A percentile compares a stretch with the other conserved stretches of the same genome.
Evolutionary conservation across 2,329 filamentous ascomycete genomes (phyloP).

Genomic region (Cordyceps cateniannulata): DNA sequence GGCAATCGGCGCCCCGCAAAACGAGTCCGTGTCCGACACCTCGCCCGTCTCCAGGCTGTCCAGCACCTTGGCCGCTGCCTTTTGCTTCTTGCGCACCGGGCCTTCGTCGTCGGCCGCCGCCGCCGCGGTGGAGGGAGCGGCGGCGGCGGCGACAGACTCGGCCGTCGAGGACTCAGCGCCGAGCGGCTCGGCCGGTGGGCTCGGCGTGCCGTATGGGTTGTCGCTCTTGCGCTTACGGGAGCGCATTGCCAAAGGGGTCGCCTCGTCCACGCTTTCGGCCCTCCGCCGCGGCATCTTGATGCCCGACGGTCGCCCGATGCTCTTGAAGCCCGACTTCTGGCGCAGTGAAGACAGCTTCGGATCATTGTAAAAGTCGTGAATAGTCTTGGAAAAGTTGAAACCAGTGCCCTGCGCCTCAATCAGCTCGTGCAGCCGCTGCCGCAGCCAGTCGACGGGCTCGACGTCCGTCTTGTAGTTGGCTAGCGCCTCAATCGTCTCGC

Average conservation of each 20-base stretch:
- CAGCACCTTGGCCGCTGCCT: neutral
- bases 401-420: constrained; percentile 33
- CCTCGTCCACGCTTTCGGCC: constrained; percentile 7
- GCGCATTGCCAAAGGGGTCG: constrained; percentile 12
- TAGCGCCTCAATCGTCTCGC: constrained; percentile 47
- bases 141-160: neutral
- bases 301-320: constrained; percentile 49
- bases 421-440: constrained; percentile 49
- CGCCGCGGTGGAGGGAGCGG: too few relatives aligned
- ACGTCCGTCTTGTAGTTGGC: constrained; percentile 47
- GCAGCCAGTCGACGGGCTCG: constrained; percentile 49
- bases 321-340: constrained; percentile 47
- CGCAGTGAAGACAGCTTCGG: constrained; percentile 43
- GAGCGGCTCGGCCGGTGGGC: neutral
- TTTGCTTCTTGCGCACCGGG: neutral
- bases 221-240: constrained; percentile 1
- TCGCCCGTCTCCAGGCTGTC: constrained; percentile 4
- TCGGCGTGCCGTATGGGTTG: neutral
- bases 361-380: constrained; percentile 52
- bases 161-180: neutral
- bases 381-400: constrained; percentile 45
- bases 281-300: constrained; percentile 28
- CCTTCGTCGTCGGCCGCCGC: too few relatives aligned
- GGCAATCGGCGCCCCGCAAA: constrained; percentile 37
- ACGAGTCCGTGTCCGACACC: constrained; percentile 44